Base-by-base conservation (phyloP, 441 rosid genomes). In the Adansonia rubrostipa region DNA sequence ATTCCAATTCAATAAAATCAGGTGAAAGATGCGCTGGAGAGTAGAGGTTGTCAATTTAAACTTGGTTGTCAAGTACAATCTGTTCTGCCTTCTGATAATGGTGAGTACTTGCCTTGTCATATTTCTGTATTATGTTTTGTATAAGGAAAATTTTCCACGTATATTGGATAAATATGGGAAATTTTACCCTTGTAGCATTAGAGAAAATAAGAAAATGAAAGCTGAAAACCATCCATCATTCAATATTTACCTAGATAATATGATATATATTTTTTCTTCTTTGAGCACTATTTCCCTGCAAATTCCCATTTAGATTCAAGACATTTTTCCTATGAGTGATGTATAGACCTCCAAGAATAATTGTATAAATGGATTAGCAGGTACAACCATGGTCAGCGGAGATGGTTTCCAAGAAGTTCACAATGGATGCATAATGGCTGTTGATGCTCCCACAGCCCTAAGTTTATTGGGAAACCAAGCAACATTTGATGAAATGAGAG, bases 361-460 rank as follows among this genome's bases (percentile, higher is more conserved):
- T 7, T 48, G 3, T 51, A 56, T 24, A 42, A 5, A 48, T 13
- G 72, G 1, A 17, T 76, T 80, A 63, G 6, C 89, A 87, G 82
- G 84, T 75, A 85, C 92, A 70, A 78, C 76, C 24, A 85, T 93
- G 28, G 62, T 80, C 4, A 80, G 81, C 79, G 83, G 60, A 77
- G 88, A 93, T 75, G 95, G 91, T 4, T 82, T 84, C 6, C 47
- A 83, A 80, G 98, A 90, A 76, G 77, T 53, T 5, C 91, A 78
- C 65, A 81, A 69, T 20, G 77, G 87, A 9, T 90, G 97, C 71
- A 86, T 93, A 69, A 33, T 95, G 58, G 92, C 91, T 17, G 80
- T 83, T 81, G 92, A 92, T 83, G 96, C 94, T 60, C 94, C 97
- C 1, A 91, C 94, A 82, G 89, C 94, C 73, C 63, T 93, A 56